Conservation (phyloP, 495 filamentous ascomycete species). For the Alectoria sarmentosa region DNA sequence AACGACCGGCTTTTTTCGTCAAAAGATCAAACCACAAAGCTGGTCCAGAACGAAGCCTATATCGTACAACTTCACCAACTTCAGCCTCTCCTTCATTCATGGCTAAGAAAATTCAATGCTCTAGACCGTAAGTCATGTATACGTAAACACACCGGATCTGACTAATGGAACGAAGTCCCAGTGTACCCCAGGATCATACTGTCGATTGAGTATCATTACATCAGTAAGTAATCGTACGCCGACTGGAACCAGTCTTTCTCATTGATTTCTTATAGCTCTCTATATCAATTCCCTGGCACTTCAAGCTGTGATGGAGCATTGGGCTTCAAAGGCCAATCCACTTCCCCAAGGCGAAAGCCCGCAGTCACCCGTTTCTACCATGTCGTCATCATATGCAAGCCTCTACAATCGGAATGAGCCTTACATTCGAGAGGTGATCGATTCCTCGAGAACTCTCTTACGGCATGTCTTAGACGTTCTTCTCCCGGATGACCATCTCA, state of each 20-base stretch:
- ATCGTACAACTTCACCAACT: conserved; percentile 72
- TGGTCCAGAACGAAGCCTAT: conserved; percentile 81
- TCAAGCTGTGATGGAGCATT: conserved; percentile 91
- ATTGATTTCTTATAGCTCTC: conserved; percentile 35
- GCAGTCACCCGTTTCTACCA: conserved; percentile 35
- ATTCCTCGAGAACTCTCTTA: conserved; percentile 77
- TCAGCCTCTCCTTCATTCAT: conserved; percentile 64
- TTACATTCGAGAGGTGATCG: conserved; percentile 83
- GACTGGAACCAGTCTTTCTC: conserved; percentile 31
- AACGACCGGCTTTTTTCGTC: conserved; percentile 81
- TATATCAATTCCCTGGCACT: conserved; percentile 91
- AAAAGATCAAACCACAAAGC: conserved; percentile 70
- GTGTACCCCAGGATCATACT: conserved; percentile 75
- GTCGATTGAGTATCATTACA: conserved; percentile 85
- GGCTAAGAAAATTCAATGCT: conserved; percentile 66
- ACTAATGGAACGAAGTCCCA: conserved; percentile 47
- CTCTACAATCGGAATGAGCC: conserved; percentile 54
- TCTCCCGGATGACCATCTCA: conserved; percentile 73
- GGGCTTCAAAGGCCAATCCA: conserved; percentile 59
- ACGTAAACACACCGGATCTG: not conserved
- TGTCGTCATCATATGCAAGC: conserved; percentile 48
- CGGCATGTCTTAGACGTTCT: conserved; percentile 76
- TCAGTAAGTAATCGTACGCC: conserved; percentile 42
- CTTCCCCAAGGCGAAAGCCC: conserved; percentile 38
- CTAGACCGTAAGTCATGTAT: conserved; percentile 40